Evolutionary conservation across 2,329 filamentous ascomycete species (phyloP).

Genomic region (Stachybotrys chlorohalonatus): DNA sequence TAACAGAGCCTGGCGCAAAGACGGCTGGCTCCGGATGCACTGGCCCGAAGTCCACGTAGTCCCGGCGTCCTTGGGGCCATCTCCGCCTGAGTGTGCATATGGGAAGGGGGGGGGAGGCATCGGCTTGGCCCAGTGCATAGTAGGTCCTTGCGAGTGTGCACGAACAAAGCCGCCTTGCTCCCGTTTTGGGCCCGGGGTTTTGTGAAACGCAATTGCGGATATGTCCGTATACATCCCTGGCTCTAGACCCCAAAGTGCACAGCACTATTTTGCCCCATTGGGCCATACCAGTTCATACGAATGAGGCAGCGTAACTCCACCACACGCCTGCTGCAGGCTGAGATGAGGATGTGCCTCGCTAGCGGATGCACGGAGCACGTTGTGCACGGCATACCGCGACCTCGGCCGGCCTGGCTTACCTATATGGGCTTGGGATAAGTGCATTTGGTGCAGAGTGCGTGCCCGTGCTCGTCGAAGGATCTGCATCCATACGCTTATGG

Average conservation of each 20-base stretch:
- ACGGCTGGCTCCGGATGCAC: neutral
- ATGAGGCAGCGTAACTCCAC: neutral
- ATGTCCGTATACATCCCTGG: neutral
- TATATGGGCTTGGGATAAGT: neutral
- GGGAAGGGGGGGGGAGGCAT: too few relatives aligned
- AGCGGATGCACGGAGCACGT: neutral
- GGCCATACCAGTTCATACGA: too few relatives aligned
- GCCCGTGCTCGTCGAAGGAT: neutral
- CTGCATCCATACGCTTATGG: neutral
- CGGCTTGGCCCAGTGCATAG: too few relatives aligned
- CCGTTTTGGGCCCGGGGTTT: neutral
- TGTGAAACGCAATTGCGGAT: neutral
- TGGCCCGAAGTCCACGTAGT: neutral
- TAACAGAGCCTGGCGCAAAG: too few relatives aligned
- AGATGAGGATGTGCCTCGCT: conserved; percentile 12
- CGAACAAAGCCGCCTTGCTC: too few relatives aligned
- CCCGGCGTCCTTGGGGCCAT: neutral
- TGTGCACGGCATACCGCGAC: neutral
- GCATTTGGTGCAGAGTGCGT: neutral
- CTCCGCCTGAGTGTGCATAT: neutral
- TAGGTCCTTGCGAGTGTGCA: too few relatives aligned
- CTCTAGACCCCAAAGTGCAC: neutral
- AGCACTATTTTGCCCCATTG: neutral
- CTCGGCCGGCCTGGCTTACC: neutral
- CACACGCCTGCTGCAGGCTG: conserved; percentile 12